These are phyloP conservation scores for Pichia manshurica DNA, from an alignment of 805 yeast genomes.

Conservation along the genomic window DNA sequence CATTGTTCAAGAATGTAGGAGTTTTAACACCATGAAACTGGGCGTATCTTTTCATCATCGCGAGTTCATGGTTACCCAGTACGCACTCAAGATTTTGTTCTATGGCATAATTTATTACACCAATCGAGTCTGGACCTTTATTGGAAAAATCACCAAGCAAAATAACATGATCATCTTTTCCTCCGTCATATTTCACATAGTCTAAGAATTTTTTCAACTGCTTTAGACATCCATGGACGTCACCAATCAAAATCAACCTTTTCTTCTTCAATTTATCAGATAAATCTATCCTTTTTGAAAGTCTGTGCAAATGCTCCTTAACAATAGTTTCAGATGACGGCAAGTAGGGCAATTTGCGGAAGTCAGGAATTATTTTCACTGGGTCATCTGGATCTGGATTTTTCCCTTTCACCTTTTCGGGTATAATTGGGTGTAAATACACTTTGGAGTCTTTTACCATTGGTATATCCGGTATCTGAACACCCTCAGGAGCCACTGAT, in stretches of 20 bases:
- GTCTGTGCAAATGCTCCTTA: conserved; percentile 19
- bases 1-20: conserved; percentile 20
- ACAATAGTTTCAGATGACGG: conserved; percentile 17
- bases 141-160: conserved; percentile 80
- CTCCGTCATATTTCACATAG: conserved; percentile 40
- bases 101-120: conserved; percentile 61
- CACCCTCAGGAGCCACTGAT: conserved; percentile 29
- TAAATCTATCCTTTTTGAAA: conserved; percentile 5
- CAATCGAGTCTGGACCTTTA: conserved; percentile 74
- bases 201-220: conserved; percentile 50
- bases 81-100: conserved; percentile 61
- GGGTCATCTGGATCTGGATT: conserved; percentile 24
- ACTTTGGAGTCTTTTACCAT: conserved; percentile 19
- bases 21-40: conserved; percentile 44
- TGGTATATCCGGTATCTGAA: conserved; percentile 22
- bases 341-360: conserved; percentile 19
- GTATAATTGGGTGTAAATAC: conserved; percentile 29
- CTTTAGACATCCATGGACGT: conserved; percentile 73
- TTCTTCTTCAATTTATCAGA: conserved; percentile 22
- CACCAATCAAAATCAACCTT: conserved; percentile 72
- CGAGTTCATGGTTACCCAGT: conserved; percentile 85
- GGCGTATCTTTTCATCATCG: conserved; percentile 59
- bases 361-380: conserved; percentile 23
- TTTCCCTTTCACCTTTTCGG: conserved; percentile 10
- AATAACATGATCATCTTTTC: conserved; percentile 50